Evolutionary conservation across 805 yeast species (phyloP).

Genomic region (Cyberlindnera misumaiensis): DNA sequence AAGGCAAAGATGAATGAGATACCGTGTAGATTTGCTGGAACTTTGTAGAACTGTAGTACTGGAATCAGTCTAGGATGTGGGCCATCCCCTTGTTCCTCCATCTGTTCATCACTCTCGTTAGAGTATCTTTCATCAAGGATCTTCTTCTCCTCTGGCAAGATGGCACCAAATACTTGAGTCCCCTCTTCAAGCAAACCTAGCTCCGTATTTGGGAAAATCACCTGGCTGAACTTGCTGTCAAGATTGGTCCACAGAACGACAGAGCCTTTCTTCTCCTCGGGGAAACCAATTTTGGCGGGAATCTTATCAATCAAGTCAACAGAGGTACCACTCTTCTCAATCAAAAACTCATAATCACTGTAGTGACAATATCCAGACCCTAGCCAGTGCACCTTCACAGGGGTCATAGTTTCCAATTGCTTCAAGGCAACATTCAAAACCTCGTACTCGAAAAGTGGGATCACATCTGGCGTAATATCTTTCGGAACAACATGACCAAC

Average conservation of each 20-base stretch:
- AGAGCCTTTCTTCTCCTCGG: slow-evolving; percentile 38
- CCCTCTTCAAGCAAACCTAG: slow-evolving; percentile 34
- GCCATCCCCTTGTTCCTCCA: slow-evolving; percentile 6
- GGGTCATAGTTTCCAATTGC: slow-evolving; percentile 71
- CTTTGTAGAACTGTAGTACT: slow-evolving; percentile 74
- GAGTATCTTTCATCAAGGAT: slow-evolving; percentile 13
- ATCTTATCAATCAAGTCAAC: slow-evolving; percentile 48
- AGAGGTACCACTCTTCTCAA: slow-evolving; percentile 57
- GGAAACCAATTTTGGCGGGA: slow-evolving; percentile 45
- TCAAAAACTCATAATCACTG: slow-evolving; percentile 59
- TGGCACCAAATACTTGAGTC: slow-evolving; percentile 38
- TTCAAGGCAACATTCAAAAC: slow-evolving; percentile 63
- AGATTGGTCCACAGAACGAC: slow-evolving; percentile 50
- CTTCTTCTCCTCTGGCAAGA: slow-evolving; percentile 31
- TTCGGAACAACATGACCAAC: slow-evolving; percentile 31
- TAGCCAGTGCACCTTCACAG: slow-evolving; percentile 64
- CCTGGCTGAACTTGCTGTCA: slow-evolving; percentile 30
- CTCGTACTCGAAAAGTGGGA: slow-evolving; percentile 63
- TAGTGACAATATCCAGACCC: slow-evolving; percentile 64
- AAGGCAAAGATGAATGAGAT: slow-evolving; percentile 76
- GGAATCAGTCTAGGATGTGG: slow-evolving; percentile 41
- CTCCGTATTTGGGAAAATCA: slow-evolving; percentile 28
- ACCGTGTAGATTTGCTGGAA: slow-evolving; percentile 64
- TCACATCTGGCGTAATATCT: slow-evolving; percentile 23
- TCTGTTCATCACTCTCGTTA: slow-evolving; percentile 16